Conservation (phyloP, 805 yeast species). For the Spathaspora gorwiae region DNA sequence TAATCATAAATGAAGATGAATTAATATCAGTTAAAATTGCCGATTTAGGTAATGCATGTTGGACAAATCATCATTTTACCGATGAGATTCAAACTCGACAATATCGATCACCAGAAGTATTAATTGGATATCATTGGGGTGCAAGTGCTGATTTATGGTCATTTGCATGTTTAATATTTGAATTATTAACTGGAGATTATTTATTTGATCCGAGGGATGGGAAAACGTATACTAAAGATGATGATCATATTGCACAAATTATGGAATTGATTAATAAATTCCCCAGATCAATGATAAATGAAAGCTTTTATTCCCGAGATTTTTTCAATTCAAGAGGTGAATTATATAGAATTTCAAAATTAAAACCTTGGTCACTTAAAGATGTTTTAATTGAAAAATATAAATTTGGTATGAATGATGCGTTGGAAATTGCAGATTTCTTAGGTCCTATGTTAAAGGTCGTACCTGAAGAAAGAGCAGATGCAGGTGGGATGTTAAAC, state of each 20-base stretch:
- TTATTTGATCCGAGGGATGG: constrained; percentile 86
- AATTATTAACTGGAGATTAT: constrained; percentile 89
- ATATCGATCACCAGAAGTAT: constrained; percentile 61
- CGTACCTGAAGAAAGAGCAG: constrained; percentile 80
- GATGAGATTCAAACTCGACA: constrained; percentile 68
- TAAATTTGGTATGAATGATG: constrained; percentile 62
- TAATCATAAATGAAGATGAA: constrained; percentile 39
- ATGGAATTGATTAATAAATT: constrained; percentile 74
- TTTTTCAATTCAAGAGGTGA: constrained; percentile 67
- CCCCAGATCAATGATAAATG: constrained; percentile 54
- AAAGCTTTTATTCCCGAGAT: constrained; percentile 58
- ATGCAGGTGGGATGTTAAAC: constrained; percentile 92
- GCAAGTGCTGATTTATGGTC: constrained; percentile 95
- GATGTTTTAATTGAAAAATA: constrained; percentile 85
- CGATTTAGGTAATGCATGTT: constrained; percentile 69
- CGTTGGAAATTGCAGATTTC: constrained; percentile 70
- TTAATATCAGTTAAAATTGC: constrained; percentile 64
- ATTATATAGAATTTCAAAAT: constrained; percentile 69
- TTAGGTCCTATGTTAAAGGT: constrained; percentile 76
- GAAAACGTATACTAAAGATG: constrained; percentile 76
- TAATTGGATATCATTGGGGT: constrained; percentile 84
- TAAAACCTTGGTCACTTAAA: constrained; percentile 85
- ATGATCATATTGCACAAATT: constrained; percentile 94
- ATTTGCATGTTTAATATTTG: constrained; percentile 87
- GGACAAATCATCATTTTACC: constrained; percentile 58